Percentiles rank a stretch among this genome's conserved stretches.
Conservation (phyloP, 78 protist species). For the Fonticula alba region DNA sequence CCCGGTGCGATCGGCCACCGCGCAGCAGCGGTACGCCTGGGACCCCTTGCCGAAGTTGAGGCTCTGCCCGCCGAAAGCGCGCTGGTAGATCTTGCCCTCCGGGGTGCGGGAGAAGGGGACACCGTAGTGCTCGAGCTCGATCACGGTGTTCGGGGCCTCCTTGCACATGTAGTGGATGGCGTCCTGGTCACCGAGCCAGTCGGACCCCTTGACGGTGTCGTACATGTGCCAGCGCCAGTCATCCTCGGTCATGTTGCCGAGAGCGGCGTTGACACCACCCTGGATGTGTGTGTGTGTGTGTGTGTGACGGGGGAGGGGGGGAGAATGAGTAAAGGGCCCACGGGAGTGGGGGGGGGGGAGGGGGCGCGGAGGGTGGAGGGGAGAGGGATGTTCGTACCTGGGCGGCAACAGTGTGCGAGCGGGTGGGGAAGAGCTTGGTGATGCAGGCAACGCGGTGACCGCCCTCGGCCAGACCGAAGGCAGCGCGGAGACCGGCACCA, state of each 20-base stretch:
- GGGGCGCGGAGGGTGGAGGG: too few species aligned
- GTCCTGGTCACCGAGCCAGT: conserved; percentile 75
- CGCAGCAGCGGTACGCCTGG: conserved; percentile 81
- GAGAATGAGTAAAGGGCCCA: not conserved
- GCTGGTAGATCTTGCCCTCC: conserved; percentile 78
- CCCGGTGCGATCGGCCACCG: conserved; percentile 98
- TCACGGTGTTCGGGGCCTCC: conserved; percentile 86
- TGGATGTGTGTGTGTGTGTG: too few species aligned
- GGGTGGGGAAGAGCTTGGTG: conserved; percentile 92
- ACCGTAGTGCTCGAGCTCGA: conserved; percentile 91
- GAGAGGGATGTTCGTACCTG: conserved; percentile 35
- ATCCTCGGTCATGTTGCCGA: conserved; percentile 83
- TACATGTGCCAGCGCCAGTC: conserved; percentile 97
- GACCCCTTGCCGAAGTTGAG: conserved; percentile 71
- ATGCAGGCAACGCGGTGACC: conserved; percentile 90
- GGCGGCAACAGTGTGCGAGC: conserved; percentile 98
- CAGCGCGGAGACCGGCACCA: conserved; percentile 98
- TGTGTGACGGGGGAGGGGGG: too few species aligned
- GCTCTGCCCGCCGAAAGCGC: conserved; percentile 70
- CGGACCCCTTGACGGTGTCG: conserved; percentile 94
- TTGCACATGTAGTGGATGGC: conserved; percentile 94
- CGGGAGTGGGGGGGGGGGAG: too few species aligned
- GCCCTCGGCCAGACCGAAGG: conserved; percentile 72
- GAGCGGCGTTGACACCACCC: conserved; percentile 98
- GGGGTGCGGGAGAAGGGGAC: conserved; percentile 94